Percentiles rank a stretch among this genome's conserved stretches.
Evolutionary conservation across 768 basidiomycete species (phyloP).

Genomic region (Dacryopinax spathularia): DNA sequence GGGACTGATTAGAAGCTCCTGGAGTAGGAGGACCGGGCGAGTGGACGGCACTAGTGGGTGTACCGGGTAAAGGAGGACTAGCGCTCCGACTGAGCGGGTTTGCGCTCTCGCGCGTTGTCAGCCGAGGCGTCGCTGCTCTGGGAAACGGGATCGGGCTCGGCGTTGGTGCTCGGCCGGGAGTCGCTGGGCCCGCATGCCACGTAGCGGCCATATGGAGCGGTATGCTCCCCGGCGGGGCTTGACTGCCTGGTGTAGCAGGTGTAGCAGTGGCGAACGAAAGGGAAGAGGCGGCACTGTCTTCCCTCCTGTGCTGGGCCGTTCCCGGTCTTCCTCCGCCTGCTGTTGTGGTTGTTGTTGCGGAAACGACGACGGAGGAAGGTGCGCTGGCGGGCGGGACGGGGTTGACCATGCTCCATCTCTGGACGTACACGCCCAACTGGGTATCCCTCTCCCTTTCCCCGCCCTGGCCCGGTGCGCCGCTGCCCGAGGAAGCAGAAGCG

Average conservation of each 20-base stretch:
- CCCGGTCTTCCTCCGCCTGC: background rate
- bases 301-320: constrained; percentile 3
- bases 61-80: background rate
- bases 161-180: constrained; percentile 2
- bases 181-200: background rate
- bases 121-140: constrained; percentile 2
- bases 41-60: background rate
- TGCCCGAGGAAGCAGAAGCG: too few species aligned
- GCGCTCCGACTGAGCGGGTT: background rate
- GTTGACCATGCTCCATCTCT: constrained; percentile 70
- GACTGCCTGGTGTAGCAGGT: background rate
- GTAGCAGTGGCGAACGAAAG: constrained; percentile 5
- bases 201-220: background rate
- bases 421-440: constrained; percentile 80
- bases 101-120: background rate
- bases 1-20: background rate
- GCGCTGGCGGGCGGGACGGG: constrained; percentile 59
- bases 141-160: background rate
- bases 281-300: background rate
- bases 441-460: constrained; percentile 12
- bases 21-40: constrained; percentile 4
- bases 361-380: constrained; percentile 24
- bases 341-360: background rate
- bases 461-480: too few species aligned
- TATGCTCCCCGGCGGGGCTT: background rate